Evolutionary conservation across 208 protist genomes (phyloP), one percentile per base, ranked within the genome.

Genomic region (Leptomonas pyrrhocoris): DNA sequence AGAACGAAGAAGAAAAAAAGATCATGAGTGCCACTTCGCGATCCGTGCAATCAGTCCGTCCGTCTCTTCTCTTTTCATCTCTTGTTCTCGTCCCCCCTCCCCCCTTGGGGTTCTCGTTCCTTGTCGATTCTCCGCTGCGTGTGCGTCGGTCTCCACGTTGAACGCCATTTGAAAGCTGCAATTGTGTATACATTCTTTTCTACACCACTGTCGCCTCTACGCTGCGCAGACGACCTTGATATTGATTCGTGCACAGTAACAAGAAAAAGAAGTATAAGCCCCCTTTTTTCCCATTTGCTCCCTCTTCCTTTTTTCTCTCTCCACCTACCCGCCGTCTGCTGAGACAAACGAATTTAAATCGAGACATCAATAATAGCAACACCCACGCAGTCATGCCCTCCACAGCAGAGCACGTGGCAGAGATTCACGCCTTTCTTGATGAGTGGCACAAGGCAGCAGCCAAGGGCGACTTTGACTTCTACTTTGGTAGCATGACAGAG

Each of bases 371-470:
- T 13, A 49, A 49, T 7, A 43, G 40, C 40, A 43, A 43, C 40
- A 43, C 7, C 40, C 40, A 43, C 40, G 5, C 8, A 27, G 21
- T 7, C 12, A 60, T 60, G 55, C 19, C 55, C 11, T 15, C 34
- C n/a, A 3, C 43, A 3, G n/a, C 68, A 8, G 18, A 30, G 2
- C 46, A 48, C 5, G 30, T 36, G n/a, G 54, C 62, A 13, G 70
- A 57, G 60, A 25, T 68, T 1, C 59, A 66, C 38, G 62, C 21
- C n/a, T 63, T 68, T 13, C 70, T 68, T 18, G 60, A 66, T 42
- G 9, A 38, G 23, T 67, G 57, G 51, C 68, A 55, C 49, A 4
- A 6, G 0, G 68, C 68, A 34, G 68, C 59, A 3, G 58, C 51
- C 30, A 54, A 12, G 19, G 61, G 60, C 2, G 54, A 67, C 61